Base-by-base conservation (phyloP, 257 asterid genomes). In the Fraxinus excelsior region DNA sequence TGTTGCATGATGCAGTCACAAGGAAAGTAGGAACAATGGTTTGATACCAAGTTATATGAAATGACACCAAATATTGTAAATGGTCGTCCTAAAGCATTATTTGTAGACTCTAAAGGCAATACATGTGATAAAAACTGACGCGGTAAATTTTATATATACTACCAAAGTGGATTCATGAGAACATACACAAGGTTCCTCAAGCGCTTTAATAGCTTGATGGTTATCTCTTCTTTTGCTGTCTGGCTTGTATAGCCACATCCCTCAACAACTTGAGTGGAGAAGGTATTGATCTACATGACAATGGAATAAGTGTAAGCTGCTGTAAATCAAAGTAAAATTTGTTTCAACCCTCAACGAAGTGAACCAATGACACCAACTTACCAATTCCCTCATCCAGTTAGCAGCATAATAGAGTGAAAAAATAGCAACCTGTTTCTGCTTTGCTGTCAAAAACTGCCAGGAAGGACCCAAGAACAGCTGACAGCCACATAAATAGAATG, bases 371-470 rank as follows among this genome's bases (percentile, higher is more conserved):
- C 73, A 44, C 67, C 69, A 71, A 80, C 79, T 73, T 79, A 93
- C 97, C 90, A 93, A 91, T 86, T 93, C 97, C 79, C 96, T 85
- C 56, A 91, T 89, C 97, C 97, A 91, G 83, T 91, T 93, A 87
- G 92, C 91, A 73, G 96, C 96, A 79, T 87, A 93, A 84, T 84
- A 88, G 79, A 91, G 91, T 83, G 91, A 93, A 76, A 90, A 89
- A 77, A 90, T 83, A 51, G 84, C 81, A 82, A 83, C 82, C 81
- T 90, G 90, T 82, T 90, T 91, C 81, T 93, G 94, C 83, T 86
- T 93, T 78, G 84, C 90, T 69, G 85, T 85, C 85, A 90, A 91
- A 79, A 88, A 83, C 65, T 85, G 85, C 96, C 94, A 90, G 60
- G 78, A 79, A 25, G 80, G 71, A 76, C 78, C 84, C 70, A 90